phyloP scores from a whole-genome alignment of 129 eudicot genomes.

The Chrysanthemum seticuspe region DNA sequence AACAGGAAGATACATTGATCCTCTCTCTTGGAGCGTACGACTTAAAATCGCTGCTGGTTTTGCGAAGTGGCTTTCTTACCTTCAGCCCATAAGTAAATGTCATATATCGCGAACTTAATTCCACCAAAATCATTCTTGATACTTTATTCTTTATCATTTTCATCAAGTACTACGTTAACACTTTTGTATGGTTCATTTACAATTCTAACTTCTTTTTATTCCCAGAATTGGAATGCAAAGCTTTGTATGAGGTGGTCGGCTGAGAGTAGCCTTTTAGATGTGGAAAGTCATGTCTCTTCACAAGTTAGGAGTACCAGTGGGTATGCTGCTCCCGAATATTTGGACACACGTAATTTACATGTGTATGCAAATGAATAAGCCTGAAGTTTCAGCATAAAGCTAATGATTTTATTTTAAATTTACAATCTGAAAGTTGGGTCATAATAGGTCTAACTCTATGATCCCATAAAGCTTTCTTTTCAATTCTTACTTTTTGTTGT shows the following conservation, averaged over 20 bases:
- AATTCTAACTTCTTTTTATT: conserved; percentile 18
- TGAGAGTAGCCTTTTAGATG: conserved; percentile 11
- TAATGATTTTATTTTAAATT: no score
- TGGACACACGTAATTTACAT: conserved; percentile 8
- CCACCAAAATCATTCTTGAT: conserved; percentile 3
- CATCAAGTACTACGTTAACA: not conserved
- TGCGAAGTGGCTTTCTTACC: conserved; percentile 15
- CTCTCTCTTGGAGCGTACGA: conserved; percentile 1
- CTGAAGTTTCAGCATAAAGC: no score
- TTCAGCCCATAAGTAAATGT: conserved; percentile 2
- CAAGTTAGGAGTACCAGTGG: conserved; percentile 22
- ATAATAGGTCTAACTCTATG: no score
- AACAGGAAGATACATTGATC: not conserved
- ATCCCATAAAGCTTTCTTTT: no score
- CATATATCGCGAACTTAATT: not conserved
- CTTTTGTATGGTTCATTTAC: not conserved
- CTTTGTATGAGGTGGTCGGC: conserved; percentile 44
- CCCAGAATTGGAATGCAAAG: conserved; percentile 40
- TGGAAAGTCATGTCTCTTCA: conserved; percentile 7
- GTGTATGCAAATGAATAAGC: no score
- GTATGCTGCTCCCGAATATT: conserved; percentile 18
- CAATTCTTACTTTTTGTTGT: no score
- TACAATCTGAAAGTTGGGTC: no score
- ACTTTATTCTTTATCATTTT: not conserved
- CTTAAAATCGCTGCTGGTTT: not conserved